Evolutionary conservation across 2,329 filamentous ascomycete species (phyloP).

Genomic region (Clathrospora elynae): DNA sequence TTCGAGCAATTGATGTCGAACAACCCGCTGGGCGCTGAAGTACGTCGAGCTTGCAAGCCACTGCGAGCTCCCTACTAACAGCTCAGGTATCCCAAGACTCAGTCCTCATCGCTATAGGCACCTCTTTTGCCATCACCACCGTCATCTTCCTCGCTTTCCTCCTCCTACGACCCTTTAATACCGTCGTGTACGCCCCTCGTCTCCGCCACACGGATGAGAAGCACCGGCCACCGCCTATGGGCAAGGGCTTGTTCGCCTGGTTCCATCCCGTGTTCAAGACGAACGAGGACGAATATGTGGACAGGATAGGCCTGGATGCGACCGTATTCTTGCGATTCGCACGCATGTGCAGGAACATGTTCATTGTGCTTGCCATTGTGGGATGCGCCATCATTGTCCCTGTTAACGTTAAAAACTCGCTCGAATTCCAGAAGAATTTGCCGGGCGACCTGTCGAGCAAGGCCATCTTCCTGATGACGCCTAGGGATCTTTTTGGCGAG

Average conservation of each 20-base stretch:
- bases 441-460: conserved; percentile 9
- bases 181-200: conserved; percentile 91
- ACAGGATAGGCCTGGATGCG: conserved; percentile 89
- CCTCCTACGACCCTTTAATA: conserved; percentile 86
- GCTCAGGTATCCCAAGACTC: conserved; percentile 63
- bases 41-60: conserved; percentile 13
- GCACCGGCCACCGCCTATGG: conserved; percentile 84
- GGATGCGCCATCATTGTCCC: conserved; percentile 81
- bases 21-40: conserved; percentile 37
- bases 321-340: conserved; percentile 87
- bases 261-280: conserved; percentile 76
- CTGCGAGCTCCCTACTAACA: conserved; percentile 18
- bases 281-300: conserved; percentile 75
- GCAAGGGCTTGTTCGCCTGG: conserved; percentile 89
- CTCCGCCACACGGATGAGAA: conserved; percentile 89
- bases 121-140: conserved; percentile 75
- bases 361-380: conserved; percentile 71
- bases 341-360: conserved; percentile 91
- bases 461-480: conserved; percentile 39
- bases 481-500: conserved; percentile 56
- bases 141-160: conserved; percentile 83
- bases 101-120: conserved; percentile 77
- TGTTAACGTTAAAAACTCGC: conserved; percentile 63
- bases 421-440: conserved; percentile 20
- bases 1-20: conserved; percentile 37